phyloP scores from a whole-genome alignment of 768 basidiomycete species.

The Pulveroboletus sp. region DNA sequence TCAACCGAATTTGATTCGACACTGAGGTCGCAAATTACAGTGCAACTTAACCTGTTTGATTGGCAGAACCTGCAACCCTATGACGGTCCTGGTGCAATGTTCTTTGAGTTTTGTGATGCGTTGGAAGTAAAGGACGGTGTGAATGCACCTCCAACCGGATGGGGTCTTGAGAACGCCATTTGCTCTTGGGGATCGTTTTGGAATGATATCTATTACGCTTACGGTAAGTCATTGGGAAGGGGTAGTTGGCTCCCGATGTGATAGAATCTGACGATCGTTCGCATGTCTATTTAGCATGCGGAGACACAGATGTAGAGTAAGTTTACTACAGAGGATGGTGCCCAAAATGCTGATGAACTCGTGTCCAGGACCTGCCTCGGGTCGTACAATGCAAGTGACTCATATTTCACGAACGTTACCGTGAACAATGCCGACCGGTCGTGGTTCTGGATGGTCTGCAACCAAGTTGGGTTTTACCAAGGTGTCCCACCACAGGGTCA shows the following conservation, averaged over 20 bases:
- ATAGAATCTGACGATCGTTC: neutral
- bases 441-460: conserved; percentile 76
- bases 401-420: conserved; percentile 52
- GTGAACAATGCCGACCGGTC: conserved; percentile 58
- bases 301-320: conserved; percentile 43
- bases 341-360: conserved; percentile 28
- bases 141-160: conserved; percentile 48
- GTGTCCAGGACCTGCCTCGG: conserved; percentile 36
- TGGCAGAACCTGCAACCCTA: conserved; percentile 65
- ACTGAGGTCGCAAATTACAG: conserved; percentile 31
- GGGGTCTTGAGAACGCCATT: conserved; percentile 62
- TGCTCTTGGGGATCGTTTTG: conserved; percentile 60
- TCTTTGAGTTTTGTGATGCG: conserved; percentile 41
- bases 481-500: conserved; percentile 36
- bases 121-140: conserved; percentile 37
- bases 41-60: conserved; percentile 56
- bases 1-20: neutral
- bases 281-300: conserved; percentile 46
- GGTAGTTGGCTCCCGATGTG: neutral
- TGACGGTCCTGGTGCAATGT: conserved; percentile 37
- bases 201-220: conserved; percentile 44
- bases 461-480: conserved; percentile 58
- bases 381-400: conserved; percentile 35
- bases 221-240: conserved; percentile 35
- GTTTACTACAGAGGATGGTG: conserved; percentile 16